A percentile compares a stretch with the other conserved stretches of the same genome.
These are phyloP conservation scores for Stagonosporopsis vannaccii DNA, from an alignment of 2,329 filamentous ascomycete genomes.

Conservation along the genomic window DNA sequence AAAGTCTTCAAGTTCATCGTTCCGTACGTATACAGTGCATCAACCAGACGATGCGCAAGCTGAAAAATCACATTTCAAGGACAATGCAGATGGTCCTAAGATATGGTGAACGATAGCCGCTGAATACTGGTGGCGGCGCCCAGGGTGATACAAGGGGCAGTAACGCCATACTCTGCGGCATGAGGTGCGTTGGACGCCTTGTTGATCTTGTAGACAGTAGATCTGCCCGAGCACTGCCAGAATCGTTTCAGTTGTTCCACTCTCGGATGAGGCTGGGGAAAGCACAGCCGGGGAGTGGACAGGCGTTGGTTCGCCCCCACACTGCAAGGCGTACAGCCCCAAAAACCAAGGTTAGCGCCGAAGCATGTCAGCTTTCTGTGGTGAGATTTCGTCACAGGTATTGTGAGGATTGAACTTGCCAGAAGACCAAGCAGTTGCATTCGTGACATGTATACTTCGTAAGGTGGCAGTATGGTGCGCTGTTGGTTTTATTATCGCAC, in stretches of 20 bases:
- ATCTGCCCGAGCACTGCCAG: neutral
- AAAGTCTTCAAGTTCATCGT: constrained; percentile 8
- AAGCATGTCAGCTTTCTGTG: neutral
- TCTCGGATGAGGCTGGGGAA: neutral
- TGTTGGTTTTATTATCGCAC: too few relatives aligned
- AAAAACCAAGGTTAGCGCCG: constrained; percentile 2
- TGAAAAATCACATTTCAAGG: neutral
- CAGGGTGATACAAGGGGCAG: neutral
- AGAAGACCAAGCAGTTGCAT: neutral
- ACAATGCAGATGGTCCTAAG: neutral
- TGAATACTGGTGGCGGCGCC: neutral
- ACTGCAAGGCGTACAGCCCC: constrained; percentile 6
- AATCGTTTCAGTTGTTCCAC: neutral
- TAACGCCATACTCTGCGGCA: neutral
- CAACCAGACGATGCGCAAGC: neutral
- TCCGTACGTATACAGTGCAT: neutral
- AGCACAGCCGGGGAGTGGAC: neutral
- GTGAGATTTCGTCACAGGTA: neutral
- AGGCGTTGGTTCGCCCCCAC: neutral
- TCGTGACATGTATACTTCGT: neutral
- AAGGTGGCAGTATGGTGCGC: too few relatives aligned
- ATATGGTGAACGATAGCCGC: neutral
- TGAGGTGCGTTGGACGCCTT: neutral
- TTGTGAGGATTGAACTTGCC: neutral
- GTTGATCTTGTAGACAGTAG: neutral